Evolutionary conservation across 495 filamentous ascomycete species (phyloP).

Genomic region (Podospora sp.): DNA sequence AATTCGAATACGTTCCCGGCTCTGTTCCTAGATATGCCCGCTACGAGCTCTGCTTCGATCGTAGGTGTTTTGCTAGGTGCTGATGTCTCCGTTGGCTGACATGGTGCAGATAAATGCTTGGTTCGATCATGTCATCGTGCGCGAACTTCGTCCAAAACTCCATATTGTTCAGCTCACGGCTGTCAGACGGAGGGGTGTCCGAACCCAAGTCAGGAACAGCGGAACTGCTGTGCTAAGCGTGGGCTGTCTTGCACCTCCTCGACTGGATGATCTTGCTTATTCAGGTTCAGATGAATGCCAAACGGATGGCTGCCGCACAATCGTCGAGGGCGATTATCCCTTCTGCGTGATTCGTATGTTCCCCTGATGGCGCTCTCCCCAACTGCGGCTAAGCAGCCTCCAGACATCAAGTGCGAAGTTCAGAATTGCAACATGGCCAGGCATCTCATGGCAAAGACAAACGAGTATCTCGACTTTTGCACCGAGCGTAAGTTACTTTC

Average conservation of each 20-base stretch:
- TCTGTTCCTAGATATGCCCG: conserved; percentile 27
- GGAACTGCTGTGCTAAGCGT: conserved; percentile 33
- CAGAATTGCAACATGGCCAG: conserved; percentile 23
- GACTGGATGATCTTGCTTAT: background rate
- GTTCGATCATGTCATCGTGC: conserved; percentile 22
- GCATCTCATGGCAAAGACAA: conserved; percentile 16
- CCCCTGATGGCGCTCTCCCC: too few species aligned
- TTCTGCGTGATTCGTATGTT: conserved; percentile 32
- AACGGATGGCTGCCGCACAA: conserved; percentile 25
- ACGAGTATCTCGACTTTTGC: conserved; percentile 35
- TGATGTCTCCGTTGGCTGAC: background rate
- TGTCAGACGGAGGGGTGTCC: conserved; percentile 32
- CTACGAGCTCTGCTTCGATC: conserved; percentile 32
- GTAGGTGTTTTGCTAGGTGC: conserved; percentile 19
- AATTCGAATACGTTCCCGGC: conserved; percentile 23
- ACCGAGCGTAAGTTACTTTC: conserved; percentile 34
- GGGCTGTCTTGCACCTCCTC: background rate
- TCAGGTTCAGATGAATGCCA: conserved; percentile 27
- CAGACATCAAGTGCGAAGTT: conserved; percentile 27
- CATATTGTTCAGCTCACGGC: conserved; percentile 26
- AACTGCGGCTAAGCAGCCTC: background rate
- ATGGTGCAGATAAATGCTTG: conserved; percentile 31
- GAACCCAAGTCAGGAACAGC: conserved; percentile 25
- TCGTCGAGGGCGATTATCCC: conserved; percentile 24
- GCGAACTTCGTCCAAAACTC: conserved; percentile 10